Conservation (phyloP, 2,329 filamentous ascomycete species). For the Truncatella angustata region DNA sequence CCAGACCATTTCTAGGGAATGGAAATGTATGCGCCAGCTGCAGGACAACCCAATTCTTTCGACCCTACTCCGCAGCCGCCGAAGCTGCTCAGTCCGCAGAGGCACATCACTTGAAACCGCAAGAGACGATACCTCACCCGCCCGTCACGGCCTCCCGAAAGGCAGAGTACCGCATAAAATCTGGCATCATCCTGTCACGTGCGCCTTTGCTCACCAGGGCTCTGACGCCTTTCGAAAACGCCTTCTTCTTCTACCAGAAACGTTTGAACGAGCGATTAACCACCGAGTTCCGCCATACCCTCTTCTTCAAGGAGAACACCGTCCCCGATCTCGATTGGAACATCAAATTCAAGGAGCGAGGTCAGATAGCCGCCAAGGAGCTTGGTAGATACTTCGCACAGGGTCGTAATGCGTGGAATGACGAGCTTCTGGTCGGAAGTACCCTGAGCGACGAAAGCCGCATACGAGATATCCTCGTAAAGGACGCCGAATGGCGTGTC, state of each 20-base stretch:
- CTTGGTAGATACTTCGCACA: slow-evolving; percentile 79
- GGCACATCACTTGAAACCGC: slow-evolving; percentile 32
- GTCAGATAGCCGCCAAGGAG: slow-evolving; percentile 74
- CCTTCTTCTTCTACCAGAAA: slow-evolving; percentile 96
- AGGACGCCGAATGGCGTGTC: slow-evolving; percentile 68
- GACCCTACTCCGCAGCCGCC: slow-evolving; percentile 31
- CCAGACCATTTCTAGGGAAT: slow-evolving; percentile 25
- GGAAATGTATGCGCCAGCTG: slow-evolving; percentile 34
- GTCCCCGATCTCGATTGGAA: slow-evolving; percentile 86
- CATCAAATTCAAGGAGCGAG: slow-evolving; percentile 73
- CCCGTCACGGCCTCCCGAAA: slow-evolving; percentile 23
- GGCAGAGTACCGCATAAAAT: slow-evolving; percentile 48
- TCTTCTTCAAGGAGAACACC: slow-evolving; percentile 93
- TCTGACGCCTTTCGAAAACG: slow-evolving; percentile 83
- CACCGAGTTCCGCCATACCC: slow-evolving; percentile 82
- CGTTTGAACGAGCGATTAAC: slow-evolving; percentile 90
- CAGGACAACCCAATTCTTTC: slow-evolving; percentile 24
- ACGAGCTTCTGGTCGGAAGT: slow-evolving; percentile 80
- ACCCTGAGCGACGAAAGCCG: slow-evolving; percentile 61
- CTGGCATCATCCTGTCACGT: slow-evolving; percentile 81
- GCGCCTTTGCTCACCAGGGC: slow-evolving; percentile 83
- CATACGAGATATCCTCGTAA: slow-evolving; percentile 66
- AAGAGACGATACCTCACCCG: slow-evolving; percentile 29
- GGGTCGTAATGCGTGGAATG: slow-evolving; percentile 76
- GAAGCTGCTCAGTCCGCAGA: slow-evolving; percentile 35